phyloP scores from a whole-genome alignment of 306 rosid genomes.

The Pterocarpus macrocarpus region DNA sequence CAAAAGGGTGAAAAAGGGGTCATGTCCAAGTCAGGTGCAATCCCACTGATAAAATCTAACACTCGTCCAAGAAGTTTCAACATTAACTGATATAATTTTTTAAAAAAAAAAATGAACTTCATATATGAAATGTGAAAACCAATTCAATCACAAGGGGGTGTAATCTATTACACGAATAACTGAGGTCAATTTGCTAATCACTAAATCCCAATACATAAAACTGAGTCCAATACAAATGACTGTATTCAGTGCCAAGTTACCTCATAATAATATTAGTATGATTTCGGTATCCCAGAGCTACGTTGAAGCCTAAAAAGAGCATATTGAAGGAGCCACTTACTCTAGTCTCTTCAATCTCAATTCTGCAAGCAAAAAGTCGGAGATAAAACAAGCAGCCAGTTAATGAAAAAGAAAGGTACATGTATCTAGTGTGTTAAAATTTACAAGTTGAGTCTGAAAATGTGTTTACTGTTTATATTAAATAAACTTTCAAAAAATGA shows the following conservation, averaged over 20 bases:
- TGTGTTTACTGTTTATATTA: neutral
- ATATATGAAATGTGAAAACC: slow-evolving; percentile 7
- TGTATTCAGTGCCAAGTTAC: slow-evolving; percentile 52
- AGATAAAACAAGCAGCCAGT: slow-evolving; percentile 31
- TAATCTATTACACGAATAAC: slow-evolving; percentile 1
- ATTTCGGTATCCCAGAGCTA: slow-evolving; percentile 88
- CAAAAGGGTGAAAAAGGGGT: neutral
- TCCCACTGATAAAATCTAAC: neutral
- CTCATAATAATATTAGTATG: slow-evolving; percentile 85
- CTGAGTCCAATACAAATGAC: slow-evolving; percentile 25
- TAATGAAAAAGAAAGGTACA: neutral
- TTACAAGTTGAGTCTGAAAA: neutral
- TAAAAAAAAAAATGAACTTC: neutral
- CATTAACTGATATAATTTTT: neutral
- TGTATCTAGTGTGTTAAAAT: neutral
- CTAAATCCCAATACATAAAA: slow-evolving; percentile 24
- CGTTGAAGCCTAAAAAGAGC: slow-evolving; percentile 81
- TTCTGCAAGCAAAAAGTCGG: slow-evolving; percentile 58
- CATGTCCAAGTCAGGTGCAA: neutral
- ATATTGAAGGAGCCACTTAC: slow-evolving; percentile 93
- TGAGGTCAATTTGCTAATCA: slow-evolving; percentile 13
- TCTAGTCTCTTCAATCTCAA: slow-evolving; percentile 86
- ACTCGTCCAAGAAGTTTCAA: neutral
- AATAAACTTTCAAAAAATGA: neutral
- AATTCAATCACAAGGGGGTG: neutral